phyloP scores from a whole-genome alignment of 2,329 filamentous ascomycete genomes.

The Aspergillus sp. region DNA sequence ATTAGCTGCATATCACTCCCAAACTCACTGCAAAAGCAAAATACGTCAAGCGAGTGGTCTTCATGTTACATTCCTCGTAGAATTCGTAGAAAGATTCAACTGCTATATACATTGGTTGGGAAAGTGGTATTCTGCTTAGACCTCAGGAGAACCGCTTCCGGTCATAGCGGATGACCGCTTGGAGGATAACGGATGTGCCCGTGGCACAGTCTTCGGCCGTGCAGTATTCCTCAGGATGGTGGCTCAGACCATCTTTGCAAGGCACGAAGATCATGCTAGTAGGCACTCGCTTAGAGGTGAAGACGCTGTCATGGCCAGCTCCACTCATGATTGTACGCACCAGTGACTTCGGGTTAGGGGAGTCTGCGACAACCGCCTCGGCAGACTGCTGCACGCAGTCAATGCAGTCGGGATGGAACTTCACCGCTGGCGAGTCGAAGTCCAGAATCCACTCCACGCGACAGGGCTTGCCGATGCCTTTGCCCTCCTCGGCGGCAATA shows the following conservation, averaged over 20 bases:
- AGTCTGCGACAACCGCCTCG: conserved; percentile 54
- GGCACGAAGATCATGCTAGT: conserved; percentile 68
- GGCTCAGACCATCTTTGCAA: conserved; percentile 61
- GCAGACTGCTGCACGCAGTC: conserved; percentile 61
- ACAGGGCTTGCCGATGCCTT: conserved; percentile 52
- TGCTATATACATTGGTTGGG: no score
- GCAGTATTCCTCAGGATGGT: conserved; percentile 63
- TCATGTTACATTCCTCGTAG: no score
- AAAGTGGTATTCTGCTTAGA: no score
- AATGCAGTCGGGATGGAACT: conserved; percentile 68
- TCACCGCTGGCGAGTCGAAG: conserved; percentile 58
- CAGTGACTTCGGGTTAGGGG: conserved; percentile 38
- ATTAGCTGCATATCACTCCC: no score
- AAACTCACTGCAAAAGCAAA: no score
- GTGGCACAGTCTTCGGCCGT: conserved; percentile 58
- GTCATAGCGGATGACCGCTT: conserved; percentile 35
- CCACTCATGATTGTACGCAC: conserved; percentile 57
- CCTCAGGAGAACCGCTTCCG: conserved; percentile 38
- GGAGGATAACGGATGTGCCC: conserved; percentile 46
- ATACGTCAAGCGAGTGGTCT: no score
- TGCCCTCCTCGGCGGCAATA: conserved; percentile 58
- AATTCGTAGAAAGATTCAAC: no score
- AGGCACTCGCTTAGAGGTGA: conserved; percentile 57
- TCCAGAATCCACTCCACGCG: conserved; percentile 60
- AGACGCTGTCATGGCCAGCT: conserved; percentile 65